Base-by-base conservation (phyloP, 2,329 filamentous ascomycete genomes). In the Penicillium nordicum region DNA sequence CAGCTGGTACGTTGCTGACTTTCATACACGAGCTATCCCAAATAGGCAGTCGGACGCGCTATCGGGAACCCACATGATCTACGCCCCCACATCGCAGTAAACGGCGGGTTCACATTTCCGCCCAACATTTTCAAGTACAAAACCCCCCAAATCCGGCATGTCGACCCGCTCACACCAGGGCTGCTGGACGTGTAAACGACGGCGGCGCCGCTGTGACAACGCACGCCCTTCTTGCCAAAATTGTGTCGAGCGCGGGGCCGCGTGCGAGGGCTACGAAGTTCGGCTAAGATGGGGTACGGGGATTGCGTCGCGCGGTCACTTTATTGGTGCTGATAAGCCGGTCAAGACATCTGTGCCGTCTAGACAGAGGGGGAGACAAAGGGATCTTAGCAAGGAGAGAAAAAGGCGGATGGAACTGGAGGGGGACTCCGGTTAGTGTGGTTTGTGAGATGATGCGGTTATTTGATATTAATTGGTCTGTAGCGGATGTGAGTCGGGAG, bases 161-260 rank as follows among this genome's bases (percentile, higher is more conserved):
- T 66, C 65, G 66, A 69, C 68, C 55, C 67, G 69, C 23, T 67
- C 66, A 14, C 59, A 64, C 44, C 55, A 64, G 10, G 66, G 69
- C 2, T 70, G 69, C 29, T 70, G 69, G 69, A 71, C 69, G 4
- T 72, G 69, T 53, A 72, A 72, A 55, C 49, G 57, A 14, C 60
- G 60, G 14, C 66, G 64, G 2, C 63, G 69, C 4, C 65, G 67
- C 44, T 72, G 69, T 55, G 69, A 72, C 45, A 61, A 62, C 8
- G 34, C 57, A 8, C 67, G 63, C 4, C 69, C 69, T 3, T 51
- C 48, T 8, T 72, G 69, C 50, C 53, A 58, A 29, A 61, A 58
- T 29, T 71, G 69, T 40, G 16, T 42, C 5, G 55, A 64, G 12
- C 67, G 66, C 4, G 65, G 67, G 1, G 29, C 67, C 0, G 18